Conservation (phyloP, 148 eudicot genomes). For the Rhododendron vialii region DNA sequence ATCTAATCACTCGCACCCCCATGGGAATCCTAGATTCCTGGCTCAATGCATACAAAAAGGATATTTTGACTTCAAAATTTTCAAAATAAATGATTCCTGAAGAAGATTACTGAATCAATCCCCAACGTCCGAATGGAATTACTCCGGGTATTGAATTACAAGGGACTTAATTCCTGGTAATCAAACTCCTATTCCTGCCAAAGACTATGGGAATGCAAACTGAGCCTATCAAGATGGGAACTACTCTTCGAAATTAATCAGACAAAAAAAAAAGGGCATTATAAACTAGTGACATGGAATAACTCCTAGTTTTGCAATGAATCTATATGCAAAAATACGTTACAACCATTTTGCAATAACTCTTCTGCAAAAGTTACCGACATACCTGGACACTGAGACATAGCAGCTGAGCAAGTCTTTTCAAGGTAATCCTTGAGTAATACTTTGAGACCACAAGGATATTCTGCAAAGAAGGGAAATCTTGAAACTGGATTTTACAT, state of each 20-base stretch:
- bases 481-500: background rate
- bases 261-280: background rate
- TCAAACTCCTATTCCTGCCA: background rate
- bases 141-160: background rate
- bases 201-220: background rate
- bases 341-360: background rate
- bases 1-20: background rate
- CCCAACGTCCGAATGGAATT: background rate
- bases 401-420: slow-evolving; percentile 74
- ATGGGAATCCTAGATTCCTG: background rate
- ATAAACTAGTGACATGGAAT: background rate
- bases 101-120: background rate
- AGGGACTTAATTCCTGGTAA: background rate
- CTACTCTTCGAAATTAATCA: background rate
- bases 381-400: slow-evolving; percentile 74
- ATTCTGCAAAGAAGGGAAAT: slow-evolving; percentile 45
- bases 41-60: background rate
- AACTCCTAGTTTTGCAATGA: background rate
- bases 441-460: slow-evolving; percentile 87
- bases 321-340: background rate
- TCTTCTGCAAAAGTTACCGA: background rate
- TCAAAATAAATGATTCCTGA: background rate
- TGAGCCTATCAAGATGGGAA: background rate
- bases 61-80: background rate
- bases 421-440: slow-evolving; percentile 76